Base-by-base conservation (phyloP, 2,329 filamentous ascomycete species). In the Elsinoe necatrix region DNA sequence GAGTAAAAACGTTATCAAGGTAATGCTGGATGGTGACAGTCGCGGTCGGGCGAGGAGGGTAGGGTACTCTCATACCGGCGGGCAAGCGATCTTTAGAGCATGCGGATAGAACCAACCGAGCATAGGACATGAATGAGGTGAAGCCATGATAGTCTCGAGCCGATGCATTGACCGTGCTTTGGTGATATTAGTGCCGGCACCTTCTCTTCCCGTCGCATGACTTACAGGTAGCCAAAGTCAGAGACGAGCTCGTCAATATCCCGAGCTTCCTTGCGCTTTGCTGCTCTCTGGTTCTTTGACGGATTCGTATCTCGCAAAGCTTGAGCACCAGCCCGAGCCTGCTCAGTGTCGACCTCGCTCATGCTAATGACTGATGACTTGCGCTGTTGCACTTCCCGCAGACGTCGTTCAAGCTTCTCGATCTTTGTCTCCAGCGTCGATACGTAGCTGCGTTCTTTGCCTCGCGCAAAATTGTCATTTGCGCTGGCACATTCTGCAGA, bases 401-500 rank as follows among this genome's bases (percentile, higher is more conserved):
- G 79, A 57, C 84, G 84, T 67, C 83, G 85, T 71, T 95, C 88
- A 7, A 97, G 80, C 71, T 87, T 89, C 69, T 97, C 91, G 63
- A 95, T 85, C 58, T 88, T 85, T 14, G 91, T 83, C 70, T 97
- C 92, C n/a, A 98, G 79, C 0, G 92, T 95, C 6, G 92, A 89
- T 43, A 97, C 91, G 77, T 97, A 98, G 72, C 91, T 97, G 66
- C 92, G 80, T 68, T 97, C 93, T 71, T 97, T 97, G 60, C 93
- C 93, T 61, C 90, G 81, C 0, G 92, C 91, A 71, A 96, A 97
- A 69, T 96, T 90, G 67, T 97, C 92, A 66, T 95, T 96, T 6
- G 90, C 91, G 57, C 90, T 90, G 5, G 90, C 95, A 70, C 93
- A 98, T 68, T 95, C 90, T 59, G 79, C 84, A 56, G 87, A 84